These are phyloP conservation scores for Leccinum angustisporum DNA, from an alignment of 1,284 basidiomycete species.

Conservation along the genomic window DNA sequence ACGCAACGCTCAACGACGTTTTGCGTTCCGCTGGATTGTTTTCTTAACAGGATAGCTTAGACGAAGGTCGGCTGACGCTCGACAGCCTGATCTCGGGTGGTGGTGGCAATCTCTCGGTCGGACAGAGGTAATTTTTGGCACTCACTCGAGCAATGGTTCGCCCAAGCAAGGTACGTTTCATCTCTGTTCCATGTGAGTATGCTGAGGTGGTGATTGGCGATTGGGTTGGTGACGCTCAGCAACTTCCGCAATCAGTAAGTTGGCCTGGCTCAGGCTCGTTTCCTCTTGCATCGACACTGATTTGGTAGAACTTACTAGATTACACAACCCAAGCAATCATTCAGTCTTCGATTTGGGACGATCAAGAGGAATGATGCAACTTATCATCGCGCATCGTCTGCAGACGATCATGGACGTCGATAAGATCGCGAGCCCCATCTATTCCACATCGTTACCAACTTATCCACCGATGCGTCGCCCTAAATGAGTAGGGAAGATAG, in stretches of 20 bases:
- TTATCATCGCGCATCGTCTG: conserved; percentile 37
- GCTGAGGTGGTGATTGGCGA: not conserved
- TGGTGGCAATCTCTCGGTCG: conserved; percentile 67
- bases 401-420: conserved; percentile 72
- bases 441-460: conserved; percentile 22
- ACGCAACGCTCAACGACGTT: conserved; percentile 57
- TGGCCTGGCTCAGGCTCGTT: not conserved
- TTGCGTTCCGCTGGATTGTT: conserved; percentile 56
- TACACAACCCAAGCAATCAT: conserved; percentile 31
- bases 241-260: conserved; percentile 34
- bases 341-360: conserved; percentile 34
- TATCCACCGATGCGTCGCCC: not conserved
- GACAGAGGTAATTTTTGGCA: conserved; percentile 64
- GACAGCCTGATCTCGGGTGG: conserved; percentile 51
- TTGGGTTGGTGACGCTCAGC: conserved; percentile 27
- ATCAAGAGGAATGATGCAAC: conserved; percentile 55
- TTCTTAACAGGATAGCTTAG: conserved; percentile 47
- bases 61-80: conserved; percentile 37
- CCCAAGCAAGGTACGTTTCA: conserved; percentile 32
- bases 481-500: conserved; percentile 38
- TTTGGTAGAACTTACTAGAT: conserved; percentile 9
- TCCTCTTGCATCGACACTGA: not conserved
- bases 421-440: conserved; percentile 38
- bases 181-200: not conserved
- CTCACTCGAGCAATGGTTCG: conserved; percentile 41